Conservation (phyloP, 305 asterid species). For the Fraxinus xanthoxyloides region DNA sequence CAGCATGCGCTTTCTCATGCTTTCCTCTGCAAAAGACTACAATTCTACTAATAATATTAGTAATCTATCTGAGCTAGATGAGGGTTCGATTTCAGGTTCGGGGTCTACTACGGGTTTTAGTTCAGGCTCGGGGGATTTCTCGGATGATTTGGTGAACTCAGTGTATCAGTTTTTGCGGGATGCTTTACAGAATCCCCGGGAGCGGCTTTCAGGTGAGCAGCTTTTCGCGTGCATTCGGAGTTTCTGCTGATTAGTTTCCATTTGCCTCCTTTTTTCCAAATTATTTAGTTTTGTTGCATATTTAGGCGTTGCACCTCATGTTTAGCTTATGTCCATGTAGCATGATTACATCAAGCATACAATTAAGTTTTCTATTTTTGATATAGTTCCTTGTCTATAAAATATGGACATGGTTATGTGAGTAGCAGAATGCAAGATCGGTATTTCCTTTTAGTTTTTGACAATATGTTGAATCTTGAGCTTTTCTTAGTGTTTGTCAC, state of each 20-base stretch:
- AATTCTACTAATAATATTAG: conserved; percentile 7
- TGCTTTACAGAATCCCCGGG: conserved; percentile 96
- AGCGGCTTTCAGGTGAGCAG: conserved; percentile 85
- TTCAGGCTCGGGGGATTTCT: conserved; percentile 11
- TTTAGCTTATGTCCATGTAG: not conserved
- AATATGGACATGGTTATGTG: not conserved
- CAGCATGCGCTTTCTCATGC: conserved; percentile 69
- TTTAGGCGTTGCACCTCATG: not conserved
- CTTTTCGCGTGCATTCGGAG: not conserved
- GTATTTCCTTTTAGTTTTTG: not conserved
- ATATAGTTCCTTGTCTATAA: not conserved
- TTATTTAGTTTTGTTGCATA: not conserved
- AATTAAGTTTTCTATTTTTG: not conserved
- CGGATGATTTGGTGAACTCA: conserved; percentile 60
- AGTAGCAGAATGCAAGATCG: not conserved
- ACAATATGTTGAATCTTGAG: not conserved
- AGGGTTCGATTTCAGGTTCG: conserved; percentile 21
- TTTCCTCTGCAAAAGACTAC: conserved; percentile 34
- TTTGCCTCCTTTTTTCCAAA: not conserved
- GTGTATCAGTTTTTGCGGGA: conserved; percentile 94
- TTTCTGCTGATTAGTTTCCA: not conserved
- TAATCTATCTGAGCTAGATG: conserved; percentile 51
- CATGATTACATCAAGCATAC: not conserved
- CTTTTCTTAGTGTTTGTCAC: not conserved
- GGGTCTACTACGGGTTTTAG: not conserved